phyloP scores from a whole-genome alignment of 2,329 filamentous ascomycete genomes.

The Massarina eburnea region DNA sequence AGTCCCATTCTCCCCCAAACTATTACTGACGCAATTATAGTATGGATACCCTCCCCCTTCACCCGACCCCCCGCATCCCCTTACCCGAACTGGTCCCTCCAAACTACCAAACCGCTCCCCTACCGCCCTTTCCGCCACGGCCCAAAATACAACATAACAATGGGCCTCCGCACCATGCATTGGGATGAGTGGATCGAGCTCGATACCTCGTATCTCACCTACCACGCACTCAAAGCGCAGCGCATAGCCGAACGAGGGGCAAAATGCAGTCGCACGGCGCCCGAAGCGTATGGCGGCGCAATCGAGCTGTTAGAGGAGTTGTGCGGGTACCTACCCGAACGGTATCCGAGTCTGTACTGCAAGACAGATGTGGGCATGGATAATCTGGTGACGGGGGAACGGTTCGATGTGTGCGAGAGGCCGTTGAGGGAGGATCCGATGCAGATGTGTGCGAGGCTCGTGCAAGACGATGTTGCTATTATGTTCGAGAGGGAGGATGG shows the following conservation, averaged over 20 bases:
- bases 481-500: constrained; percentile 79
- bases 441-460: constrained; percentile 68
- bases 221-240: constrained; percentile 68
- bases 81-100: constrained; percentile 69
- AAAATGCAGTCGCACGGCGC: constrained; percentile 69
- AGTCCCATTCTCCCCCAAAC: not conserved
- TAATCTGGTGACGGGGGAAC: constrained; percentile 72
- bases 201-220: constrained; percentile 75
- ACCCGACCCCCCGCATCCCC: constrained; percentile 61
- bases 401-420: constrained; percentile 66
- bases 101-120: constrained; percentile 69
- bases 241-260: constrained; percentile 67
- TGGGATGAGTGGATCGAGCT: constrained; percentile 82
- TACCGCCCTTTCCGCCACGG: constrained; percentile 80
- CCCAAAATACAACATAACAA: constrained; percentile 73
- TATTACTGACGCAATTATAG: constrained; percentile 33
- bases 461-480: constrained; percentile 81
- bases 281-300: constrained; percentile 70
- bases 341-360: constrained; percentile 77
- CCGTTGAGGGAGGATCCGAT: constrained; percentile 77
- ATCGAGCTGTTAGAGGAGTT: constrained; percentile 77
- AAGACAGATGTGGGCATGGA: constrained; percentile 65
- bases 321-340: constrained; percentile 67
- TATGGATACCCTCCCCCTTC: constrained; percentile 63
- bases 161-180: constrained; percentile 71